Evolutionary conservation across 1,284 basidiomycete genomes (phyloP).

Genomic region (Microbotryomycetes sp.): DNA sequence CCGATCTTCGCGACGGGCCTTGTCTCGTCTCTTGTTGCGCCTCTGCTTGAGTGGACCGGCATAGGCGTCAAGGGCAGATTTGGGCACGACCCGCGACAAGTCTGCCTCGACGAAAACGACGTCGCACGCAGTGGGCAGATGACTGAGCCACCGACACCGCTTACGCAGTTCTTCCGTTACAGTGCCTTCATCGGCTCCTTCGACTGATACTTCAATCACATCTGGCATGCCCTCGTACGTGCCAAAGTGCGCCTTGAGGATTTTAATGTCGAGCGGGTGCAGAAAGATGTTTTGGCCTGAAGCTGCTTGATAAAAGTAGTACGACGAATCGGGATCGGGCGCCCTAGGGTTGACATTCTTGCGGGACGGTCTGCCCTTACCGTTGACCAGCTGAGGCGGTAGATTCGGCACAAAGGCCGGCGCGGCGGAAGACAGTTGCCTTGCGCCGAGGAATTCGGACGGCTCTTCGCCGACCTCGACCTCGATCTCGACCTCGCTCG

Average conservation of each 20-base stretch:
- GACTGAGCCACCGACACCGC: slow-evolving; percentile 89
- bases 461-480: slow-evolving; percentile 6
- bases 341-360: slow-evolving; percentile 61
- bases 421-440: slow-evolving; percentile 4
- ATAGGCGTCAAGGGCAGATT: slow-evolving; percentile 60
- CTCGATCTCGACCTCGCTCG: slow-evolving; percentile 30
- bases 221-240: slow-evolving; percentile 80
- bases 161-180: slow-evolving; percentile 81
- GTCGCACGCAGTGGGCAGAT: slow-evolving; percentile 84
- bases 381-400: neutral
- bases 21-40: slow-evolving; percentile 65
- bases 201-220: slow-evolving; percentile 66
- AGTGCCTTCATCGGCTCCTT: slow-evolving; percentile 56
- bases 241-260: slow-evolving; percentile 76
- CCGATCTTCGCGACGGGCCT: slow-evolving; percentile 69
- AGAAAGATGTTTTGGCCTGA: slow-evolving; percentile 87
- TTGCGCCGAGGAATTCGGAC: slow-evolving; percentile 23
- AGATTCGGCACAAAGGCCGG: slow-evolving; percentile 10
- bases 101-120: slow-evolving; percentile 92
- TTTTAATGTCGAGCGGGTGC: slow-evolving; percentile 91
- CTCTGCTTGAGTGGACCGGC: slow-evolving; percentile 69
- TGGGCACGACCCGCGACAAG: slow-evolving; percentile 63
- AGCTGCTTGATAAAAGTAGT: slow-evolving; percentile 92
- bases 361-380: slow-evolving; percentile 46
- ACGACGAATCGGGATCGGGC: slow-evolving; percentile 46